Conservation (phyloP, 1,284 basidiomycete genomes). For the Pseudozyma hubeiensis region DNA sequence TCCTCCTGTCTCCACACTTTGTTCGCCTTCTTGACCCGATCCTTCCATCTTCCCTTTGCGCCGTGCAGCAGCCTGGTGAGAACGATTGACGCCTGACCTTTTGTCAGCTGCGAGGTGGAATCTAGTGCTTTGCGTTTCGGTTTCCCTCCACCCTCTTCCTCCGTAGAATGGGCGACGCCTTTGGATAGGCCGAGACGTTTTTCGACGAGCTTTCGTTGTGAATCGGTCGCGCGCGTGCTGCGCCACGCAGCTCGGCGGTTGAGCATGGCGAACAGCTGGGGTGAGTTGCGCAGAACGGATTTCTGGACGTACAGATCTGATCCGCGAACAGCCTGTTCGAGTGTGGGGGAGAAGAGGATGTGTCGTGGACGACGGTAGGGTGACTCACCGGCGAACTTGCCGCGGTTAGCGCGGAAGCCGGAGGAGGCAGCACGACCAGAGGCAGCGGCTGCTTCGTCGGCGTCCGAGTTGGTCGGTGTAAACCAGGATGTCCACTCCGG, state of each 20-base stretch:
- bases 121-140: slow-evolving; percentile 36
- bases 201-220: slow-evolving; percentile 76
- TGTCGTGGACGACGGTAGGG: slow-evolving; percentile 47
- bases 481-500: slow-evolving; percentile 51
- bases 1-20: slow-evolving; percentile 29
- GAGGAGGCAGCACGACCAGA: slow-evolving; percentile 5
- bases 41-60: slow-evolving; percentile 49
- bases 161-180: slow-evolving; percentile 1
- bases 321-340: slow-evolving; percentile 75
- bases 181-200: slow-evolving; percentile 72
- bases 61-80: slow-evolving; percentile 52
- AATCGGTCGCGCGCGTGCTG: slow-evolving; percentile 74
- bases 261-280: slow-evolving; percentile 46
- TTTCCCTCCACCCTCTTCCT: slow-evolving; percentile 1
- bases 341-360: slow-evolving; percentile 21
- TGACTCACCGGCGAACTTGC: slow-evolving; percentile 17
- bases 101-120: slow-evolving; percentile 32
- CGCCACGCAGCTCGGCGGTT: slow-evolving; percentile 78
- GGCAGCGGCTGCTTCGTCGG: slow-evolving; percentile 46
- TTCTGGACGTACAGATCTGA: slow-evolving; percentile 77
- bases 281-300: slow-evolving; percentile 72
- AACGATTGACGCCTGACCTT: slow-evolving; percentile 56
- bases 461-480: slow-evolving; percentile 40
- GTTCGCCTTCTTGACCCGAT: slow-evolving; percentile 42
- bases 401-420: background rate